Evolutionary conservation across 306 rosid species (phyloP), one percentile per base, ranked within the genome.

Genomic region (Fragaria iinumae): DNA sequence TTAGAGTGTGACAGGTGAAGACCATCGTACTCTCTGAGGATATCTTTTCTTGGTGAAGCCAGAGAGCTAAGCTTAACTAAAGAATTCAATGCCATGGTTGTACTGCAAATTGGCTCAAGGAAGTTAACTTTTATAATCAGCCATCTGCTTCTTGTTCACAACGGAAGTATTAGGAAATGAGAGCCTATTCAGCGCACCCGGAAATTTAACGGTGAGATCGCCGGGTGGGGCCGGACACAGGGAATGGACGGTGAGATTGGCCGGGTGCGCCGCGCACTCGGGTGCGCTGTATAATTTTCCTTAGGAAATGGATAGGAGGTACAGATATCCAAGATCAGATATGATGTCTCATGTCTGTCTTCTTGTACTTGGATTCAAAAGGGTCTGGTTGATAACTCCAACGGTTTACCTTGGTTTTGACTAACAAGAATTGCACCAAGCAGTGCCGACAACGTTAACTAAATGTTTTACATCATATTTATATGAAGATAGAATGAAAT

Each of bases 41-140:
- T 80, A 73, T 82, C 85, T 75, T 75, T 81, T 2, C 76, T 74
- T 9, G 84, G 20, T 18, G 83, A 25, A 29, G 68, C 77, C 38
- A 81, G 86, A 75, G 90, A 91, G 27, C 82, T 75, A 45, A 87
- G 86, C 78, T 89, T 68, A 67, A 75, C 77, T 70, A 88, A 70
- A 56, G 93, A 80, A 27, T 73, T 27, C 59, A 79, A 86, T 41
- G 85, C 93, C 96, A 91, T 91, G 83, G 75, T 69, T 73, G 77
- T 69, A 43, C 66, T 65, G 45, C 56, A 56, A 76, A 69, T 36
- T 65, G 18, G 43, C 68, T 41, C 57, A 4, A 1, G 73, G 66
- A 71, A 59, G 69, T 41, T 64, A 17, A 56, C 69, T 56, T 57
- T 57, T 73, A 73, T 73, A 72, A 38, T 23, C 17, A 57, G 41